These are phyloP conservation scores for Russula earlei DNA, from an alignment of 768 basidiomycete species.

Conservation along the genomic window DNA sequence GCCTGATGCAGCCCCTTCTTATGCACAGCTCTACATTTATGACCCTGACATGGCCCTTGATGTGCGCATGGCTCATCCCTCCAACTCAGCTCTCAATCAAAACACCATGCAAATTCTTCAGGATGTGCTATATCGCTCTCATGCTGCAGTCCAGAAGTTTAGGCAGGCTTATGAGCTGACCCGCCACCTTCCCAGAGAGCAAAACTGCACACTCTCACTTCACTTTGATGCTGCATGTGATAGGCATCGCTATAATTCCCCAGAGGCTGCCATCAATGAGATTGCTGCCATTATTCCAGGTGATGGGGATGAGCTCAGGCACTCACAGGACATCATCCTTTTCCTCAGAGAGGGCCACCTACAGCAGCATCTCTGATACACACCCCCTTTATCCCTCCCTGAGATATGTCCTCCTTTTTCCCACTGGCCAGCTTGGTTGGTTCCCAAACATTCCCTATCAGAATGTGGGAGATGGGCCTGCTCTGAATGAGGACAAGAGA, in stretches of 20 bases:
- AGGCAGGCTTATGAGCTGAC: not conserved
- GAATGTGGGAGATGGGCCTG: too few species aligned
- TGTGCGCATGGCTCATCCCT: not conserved
- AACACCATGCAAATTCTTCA: too few species aligned
- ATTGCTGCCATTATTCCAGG: not conserved
- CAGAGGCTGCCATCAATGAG: not conserved
- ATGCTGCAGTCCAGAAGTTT: not conserved
- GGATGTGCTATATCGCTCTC: too few species aligned
- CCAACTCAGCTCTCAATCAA: not conserved
- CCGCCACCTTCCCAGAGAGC: not conserved
- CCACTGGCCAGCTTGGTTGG: constrained; percentile 5
- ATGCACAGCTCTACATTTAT: not conserved
- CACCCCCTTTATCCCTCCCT: not conserved
- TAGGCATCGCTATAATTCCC: not conserved
- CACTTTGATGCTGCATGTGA: not conserved
- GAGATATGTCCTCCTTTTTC: constrained; percentile 1
- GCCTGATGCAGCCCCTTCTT: not conserved
- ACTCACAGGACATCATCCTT: not conserved
- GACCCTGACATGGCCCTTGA: not conserved
- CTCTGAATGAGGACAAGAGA: too few species aligned
- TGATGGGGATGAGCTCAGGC: not conserved
- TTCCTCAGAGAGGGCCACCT: not conserved
- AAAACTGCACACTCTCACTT: constrained; percentile 21
- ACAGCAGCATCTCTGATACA: not conserved
- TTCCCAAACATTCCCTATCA: not conserved